These are phyloP conservation scores for Pleurotus tuoliensis DNA, from an alignment of 768 basidiomycete genomes.

Conservation along the genomic window DNA sequence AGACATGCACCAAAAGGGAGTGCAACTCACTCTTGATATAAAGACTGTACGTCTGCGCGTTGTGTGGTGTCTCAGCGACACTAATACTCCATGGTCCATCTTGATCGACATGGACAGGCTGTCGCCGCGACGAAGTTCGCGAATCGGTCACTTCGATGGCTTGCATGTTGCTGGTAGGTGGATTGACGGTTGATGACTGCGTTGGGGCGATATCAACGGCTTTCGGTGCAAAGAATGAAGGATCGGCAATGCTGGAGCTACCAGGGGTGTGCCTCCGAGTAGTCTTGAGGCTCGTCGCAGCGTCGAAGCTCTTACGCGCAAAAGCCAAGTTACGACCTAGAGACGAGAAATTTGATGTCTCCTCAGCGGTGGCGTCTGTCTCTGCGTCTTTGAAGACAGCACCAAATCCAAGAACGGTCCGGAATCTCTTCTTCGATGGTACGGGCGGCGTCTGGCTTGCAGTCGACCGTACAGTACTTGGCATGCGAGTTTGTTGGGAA, in stretches of 20 bases:
- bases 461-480: conserved; percentile 11
- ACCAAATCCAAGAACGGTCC: conserved; percentile 42
- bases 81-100: conserved; percentile 87
- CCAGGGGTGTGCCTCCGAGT: conserved; percentile 28
- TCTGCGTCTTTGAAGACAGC: conserved; percentile 31
- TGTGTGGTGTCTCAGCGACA: conserved; percentile 81
- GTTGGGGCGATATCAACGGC: conserved; percentile 3
- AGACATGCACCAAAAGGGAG: conserved; percentile 7
- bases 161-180: conserved; percentile 34
- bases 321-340: conserved; percentile 23
- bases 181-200: conserved; percentile 12
- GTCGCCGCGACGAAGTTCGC: conserved; percentile 38
- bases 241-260: conserved; percentile 33
- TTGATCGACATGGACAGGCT: conserved; percentile 64
- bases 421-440: conserved; percentile 42
- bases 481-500: conserved; percentile 10
- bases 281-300: conserved; percentile 30
- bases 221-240: conserved; percentile 37
- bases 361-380: conserved; percentile 27
- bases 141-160: conserved; percentile 38
- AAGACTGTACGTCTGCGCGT: conserved; percentile 68
- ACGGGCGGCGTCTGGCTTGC: conserved; percentile 12
- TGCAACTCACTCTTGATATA: conserved; percentile 83
- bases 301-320: conserved; percentile 42
- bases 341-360: conserved; percentile 24